Evolutionary conservation across 306 rosid species (phyloP), one percentile per base, ranked within the genome.

Genomic region (Alnus rubra): DNA sequence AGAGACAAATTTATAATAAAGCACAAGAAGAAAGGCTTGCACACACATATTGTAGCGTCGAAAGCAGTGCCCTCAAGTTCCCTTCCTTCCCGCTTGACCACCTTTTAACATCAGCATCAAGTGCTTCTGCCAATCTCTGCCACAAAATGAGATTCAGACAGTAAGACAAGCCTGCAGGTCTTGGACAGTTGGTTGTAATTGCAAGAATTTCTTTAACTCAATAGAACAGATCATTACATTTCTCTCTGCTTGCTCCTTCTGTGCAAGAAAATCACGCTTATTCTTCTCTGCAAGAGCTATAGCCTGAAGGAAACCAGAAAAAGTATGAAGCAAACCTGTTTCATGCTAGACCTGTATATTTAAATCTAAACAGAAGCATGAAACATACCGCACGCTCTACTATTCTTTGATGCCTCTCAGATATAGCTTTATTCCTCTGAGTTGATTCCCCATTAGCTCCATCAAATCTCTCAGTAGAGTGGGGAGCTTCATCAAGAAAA

Each of bases 81-180:
- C 98, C 93, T 76, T 89, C 87, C 86, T 94, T 94, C 84, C 98
- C 98, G 69, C 89, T 87, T 9, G 98, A 94, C 98, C 98, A 94
- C 85, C 98, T 87, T 89, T 85, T 94, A 80, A 94, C 97, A 81
- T 94, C 93, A 44, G 90, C 88, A 87, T 92, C 95, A 3, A 92
- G 93, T 80, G 82, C 59, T 87, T 92, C 97, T 2, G 97, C 97
- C 65, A 92, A 74, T 87, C 97, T 92, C 98, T 94, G 95, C 78
- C 72, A 83, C 62, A 85, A 77, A 81, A 73, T 71, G 73, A 74
- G 15, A 67, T 82, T 85, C 69, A 75, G 73, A 69, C 18, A 10
- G 69, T 76, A 69, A 84, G 87, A 67, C 71, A 67, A 59, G 60
- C 51, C 35, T 67, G 72, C 69, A 51, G 70, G 68, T 77, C 50